A percentile compares a stretch with the other conserved stretches of the same genome.
Evolutionary conservation across 2,329 filamentous ascomycete genomes (phyloP).

Genomic region (Diaporthe aspalathi): DNA sequence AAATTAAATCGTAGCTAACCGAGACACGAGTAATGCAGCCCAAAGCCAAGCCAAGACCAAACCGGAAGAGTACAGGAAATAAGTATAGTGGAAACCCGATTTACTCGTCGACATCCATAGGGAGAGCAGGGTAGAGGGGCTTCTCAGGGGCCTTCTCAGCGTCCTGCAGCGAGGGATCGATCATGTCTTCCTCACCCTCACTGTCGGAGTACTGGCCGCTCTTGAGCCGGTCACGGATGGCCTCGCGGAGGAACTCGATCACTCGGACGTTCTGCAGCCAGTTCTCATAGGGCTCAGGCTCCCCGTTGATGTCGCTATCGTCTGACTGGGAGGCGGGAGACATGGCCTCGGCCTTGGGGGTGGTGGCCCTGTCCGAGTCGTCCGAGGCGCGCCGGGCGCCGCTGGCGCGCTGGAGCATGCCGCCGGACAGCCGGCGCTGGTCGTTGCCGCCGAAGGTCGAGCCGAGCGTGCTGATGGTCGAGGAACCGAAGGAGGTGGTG

Average conservation of each 20-base stretch:
- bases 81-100: neutral
- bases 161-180: conserved; percentile 47
- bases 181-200: conserved; percentile 45
- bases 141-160: conserved; percentile 47
- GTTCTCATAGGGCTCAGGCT: conserved; percentile 71
- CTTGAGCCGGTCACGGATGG: conserved; percentile 68
- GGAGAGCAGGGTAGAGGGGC: conserved; percentile 51
- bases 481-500: conserved; percentile 76
- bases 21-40: conserved; percentile 10
- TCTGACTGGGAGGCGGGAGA: conserved; percentile 65
- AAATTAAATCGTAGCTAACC: conserved; percentile 16
- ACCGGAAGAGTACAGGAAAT: neutral
- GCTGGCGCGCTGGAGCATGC: conserved; percentile 72
- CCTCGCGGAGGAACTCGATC: conserved; percentile 70
- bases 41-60: conserved; percentile 11
- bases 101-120: conserved; percentile 39
- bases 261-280: conserved; percentile 76
- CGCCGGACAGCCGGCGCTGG: conserved; percentile 70
- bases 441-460: conserved; percentile 72
- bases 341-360: conserved; percentile 58
- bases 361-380: conserved; percentile 54
- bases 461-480: conserved; percentile 77
- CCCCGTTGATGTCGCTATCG: conserved; percentile 65
- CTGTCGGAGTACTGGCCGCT: conserved; percentile 63
- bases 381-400: conserved; percentile 55